Evolutionary conservation across 192 early-diverging fungal genomes (phyloP).

Genomic region (Dimargaris cristalligena): DNA sequence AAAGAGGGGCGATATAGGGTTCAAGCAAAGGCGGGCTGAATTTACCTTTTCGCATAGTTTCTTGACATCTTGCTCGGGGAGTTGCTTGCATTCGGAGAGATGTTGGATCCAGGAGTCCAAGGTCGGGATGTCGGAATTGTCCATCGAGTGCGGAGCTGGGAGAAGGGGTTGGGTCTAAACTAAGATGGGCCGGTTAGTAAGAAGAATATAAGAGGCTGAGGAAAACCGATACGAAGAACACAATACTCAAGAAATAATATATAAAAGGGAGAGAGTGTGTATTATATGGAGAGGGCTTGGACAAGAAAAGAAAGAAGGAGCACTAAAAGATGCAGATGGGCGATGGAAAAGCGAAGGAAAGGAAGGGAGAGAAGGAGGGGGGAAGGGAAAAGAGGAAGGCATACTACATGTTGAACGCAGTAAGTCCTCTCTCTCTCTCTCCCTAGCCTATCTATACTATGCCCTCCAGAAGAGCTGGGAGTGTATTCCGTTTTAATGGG

Average conservation of each 20-base stretch:
- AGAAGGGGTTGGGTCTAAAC: no score
- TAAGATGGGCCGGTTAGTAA: no score
- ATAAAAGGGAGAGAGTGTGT: constrained; percentile 13
- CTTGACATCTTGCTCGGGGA: constrained; percentile 86
- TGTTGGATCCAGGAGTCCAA: constrained; percentile 85
- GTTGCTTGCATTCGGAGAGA: constrained; percentile 87
- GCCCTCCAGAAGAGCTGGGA: no score
- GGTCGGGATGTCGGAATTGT: constrained; percentile 62
- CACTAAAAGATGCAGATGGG: background rate
- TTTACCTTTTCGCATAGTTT: constrained; percentile 91
- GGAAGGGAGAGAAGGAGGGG: background rate
- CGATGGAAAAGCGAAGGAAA: constrained; percentile 1
- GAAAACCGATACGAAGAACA: no score
- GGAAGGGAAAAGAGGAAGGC: background rate
- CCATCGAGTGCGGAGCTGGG: no score
- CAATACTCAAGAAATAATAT: no score
- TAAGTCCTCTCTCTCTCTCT: no score
- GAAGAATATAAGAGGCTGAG: no score
- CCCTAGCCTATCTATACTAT: no score
- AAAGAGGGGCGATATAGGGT: no score
- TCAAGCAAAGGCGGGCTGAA: no score
- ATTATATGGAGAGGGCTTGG: background rate
- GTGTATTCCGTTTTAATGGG: no score
- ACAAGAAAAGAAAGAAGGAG: background rate
- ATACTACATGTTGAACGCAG: background rate